phyloP scores from a whole-genome alignment of 352 stramenopile species.

The Phytophthora melonis region DNA sequence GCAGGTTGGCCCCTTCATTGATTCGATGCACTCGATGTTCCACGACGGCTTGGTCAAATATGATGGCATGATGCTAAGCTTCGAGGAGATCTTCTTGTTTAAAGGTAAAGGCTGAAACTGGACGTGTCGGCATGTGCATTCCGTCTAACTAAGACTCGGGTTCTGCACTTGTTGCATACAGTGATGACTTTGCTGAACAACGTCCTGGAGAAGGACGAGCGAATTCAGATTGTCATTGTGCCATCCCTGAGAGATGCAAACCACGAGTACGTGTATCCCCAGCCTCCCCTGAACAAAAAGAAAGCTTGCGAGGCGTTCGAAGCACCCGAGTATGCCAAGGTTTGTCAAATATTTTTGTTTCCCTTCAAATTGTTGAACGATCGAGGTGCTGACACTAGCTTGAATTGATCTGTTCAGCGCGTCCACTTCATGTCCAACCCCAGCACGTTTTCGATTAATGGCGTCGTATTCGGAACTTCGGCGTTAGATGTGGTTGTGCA shows the following conservation, averaged over 20 bases:
- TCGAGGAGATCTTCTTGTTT: constrained; percentile 89
- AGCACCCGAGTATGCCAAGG: constrained; percentile 66
- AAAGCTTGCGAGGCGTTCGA: constrained; percentile 81
- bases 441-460: constrained; percentile 95
- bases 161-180: constrained; percentile 23
- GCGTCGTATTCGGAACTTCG: constrained; percentile 93
- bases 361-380: background rate
- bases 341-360: constrained; percentile 27
- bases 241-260: constrained; percentile 96
- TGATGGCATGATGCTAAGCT: constrained; percentile 83
- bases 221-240: constrained; percentile 93
- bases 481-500: constrained; percentile 93
- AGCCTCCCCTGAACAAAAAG: constrained; percentile 94
- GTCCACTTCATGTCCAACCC: constrained; percentile 97
- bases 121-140: background rate
- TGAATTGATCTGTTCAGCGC: constrained; percentile 49
- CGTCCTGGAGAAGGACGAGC: constrained; percentile 56
- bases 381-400: constrained; percentile 5
- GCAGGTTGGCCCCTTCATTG: constrained; percentile 96
- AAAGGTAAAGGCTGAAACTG: constrained; percentile 56
- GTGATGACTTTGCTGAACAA: constrained; percentile 84
- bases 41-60: constrained; percentile 83
- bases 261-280: constrained; percentile 95
- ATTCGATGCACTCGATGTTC: constrained; percentile 92
- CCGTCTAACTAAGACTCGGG: constrained; percentile 1